Evolutionary conservation across 306 rosid species (phyloP).

Genomic region (Gynostemma pentaphyllum): DNA sequence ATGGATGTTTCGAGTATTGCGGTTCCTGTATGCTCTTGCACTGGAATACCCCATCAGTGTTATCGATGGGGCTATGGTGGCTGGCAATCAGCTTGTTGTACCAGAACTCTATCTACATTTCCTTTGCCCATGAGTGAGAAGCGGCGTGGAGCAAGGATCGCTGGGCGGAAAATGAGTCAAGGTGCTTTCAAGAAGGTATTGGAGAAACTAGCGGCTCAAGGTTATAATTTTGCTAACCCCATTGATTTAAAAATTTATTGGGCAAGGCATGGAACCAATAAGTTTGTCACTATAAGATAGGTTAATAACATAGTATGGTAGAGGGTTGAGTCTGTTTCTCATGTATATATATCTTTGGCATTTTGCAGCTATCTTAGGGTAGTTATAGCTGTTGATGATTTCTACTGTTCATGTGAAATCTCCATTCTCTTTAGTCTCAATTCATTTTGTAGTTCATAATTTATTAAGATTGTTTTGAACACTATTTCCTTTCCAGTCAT

Average conservation of each 20-base stretch:
- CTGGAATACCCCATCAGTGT: constrained; percentile 83
- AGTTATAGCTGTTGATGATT: not conserved
- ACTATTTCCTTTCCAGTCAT: not conserved
- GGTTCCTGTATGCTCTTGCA: constrained; percentile 87
- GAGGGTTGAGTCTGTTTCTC: constrained; percentile 3
- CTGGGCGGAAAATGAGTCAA: constrained; percentile 97
- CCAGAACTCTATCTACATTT: constrained; percentile 67
- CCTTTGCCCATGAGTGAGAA: constrained; percentile 97
- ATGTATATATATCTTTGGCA: constrained; percentile 8
- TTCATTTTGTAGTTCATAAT: not conserved
- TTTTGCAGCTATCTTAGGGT: constrained; percentile 3
- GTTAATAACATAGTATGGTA: not conserved
- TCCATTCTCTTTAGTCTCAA: not conserved
- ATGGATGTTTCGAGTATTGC: constrained; percentile 84
- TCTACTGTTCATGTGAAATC: not conserved
- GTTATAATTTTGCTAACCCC: constrained; percentile 79
- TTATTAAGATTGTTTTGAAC: not conserved
- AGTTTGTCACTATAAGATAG: constrained; percentile 97
- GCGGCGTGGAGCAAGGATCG: constrained; percentile 95
- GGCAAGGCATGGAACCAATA: constrained; percentile 99
- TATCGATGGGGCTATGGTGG: constrained; percentile 98
- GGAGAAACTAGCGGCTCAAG: constrained; percentile 93
- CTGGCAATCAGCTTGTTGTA: constrained; percentile 99
- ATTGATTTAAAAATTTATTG: constrained; percentile 88
- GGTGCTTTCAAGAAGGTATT: constrained; percentile 98